Evolutionary conservation across 495 filamentous ascomycete genomes (phyloP).

Genomic region (Jackrogersella multiformis): DNA sequence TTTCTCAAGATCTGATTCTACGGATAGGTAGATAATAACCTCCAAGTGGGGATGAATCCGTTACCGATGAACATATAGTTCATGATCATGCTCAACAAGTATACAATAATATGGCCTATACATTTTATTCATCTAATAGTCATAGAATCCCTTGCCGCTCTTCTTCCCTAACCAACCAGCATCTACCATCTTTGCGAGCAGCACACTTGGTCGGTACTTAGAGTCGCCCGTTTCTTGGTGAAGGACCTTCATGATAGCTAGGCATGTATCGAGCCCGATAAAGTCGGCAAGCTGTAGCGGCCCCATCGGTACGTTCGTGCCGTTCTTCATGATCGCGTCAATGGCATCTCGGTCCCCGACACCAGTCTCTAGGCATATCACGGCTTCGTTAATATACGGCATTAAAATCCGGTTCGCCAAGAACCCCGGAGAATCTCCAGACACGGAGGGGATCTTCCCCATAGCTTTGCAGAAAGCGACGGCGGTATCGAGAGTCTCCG

Average conservation of each 20-base stretch:
- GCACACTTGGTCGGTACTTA: conserved; percentile 89
- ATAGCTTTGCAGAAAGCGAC: conserved; percentile 87
- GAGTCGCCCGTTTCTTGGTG: conserved; percentile 91
- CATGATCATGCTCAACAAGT: neutral
- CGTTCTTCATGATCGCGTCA: conserved; percentile 98
- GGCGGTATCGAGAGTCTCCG: conserved; percentile 81
- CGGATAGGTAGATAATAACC: no score
- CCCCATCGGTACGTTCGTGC: conserved; percentile 98
- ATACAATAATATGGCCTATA: conserved; percentile 1
- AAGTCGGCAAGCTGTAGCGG: conserved; percentile 94
- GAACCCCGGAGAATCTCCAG: conserved; percentile 92
- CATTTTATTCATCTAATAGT: conserved; percentile 62
- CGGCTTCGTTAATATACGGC: conserved; percentile 99
- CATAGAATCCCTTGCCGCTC: conserved; percentile 94
- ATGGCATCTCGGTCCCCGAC: conserved; percentile 89
- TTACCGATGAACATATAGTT: neutral
- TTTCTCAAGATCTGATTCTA: neutral
- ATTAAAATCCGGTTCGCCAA: conserved; percentile 96
- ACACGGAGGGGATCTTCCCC: conserved; percentile 90
- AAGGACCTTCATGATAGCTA: conserved; percentile 97
- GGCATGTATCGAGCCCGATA: conserved; percentile 95
- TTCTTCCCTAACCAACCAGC: conserved; percentile 99
- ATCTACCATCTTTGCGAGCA: conserved; percentile 94
- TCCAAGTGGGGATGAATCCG: neutral
- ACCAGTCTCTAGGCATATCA: conserved; percentile 95